Base-by-base conservation (phyloP, 2,329 filamentous ascomycete species). In the Alternaria conjuncta region DNA sequence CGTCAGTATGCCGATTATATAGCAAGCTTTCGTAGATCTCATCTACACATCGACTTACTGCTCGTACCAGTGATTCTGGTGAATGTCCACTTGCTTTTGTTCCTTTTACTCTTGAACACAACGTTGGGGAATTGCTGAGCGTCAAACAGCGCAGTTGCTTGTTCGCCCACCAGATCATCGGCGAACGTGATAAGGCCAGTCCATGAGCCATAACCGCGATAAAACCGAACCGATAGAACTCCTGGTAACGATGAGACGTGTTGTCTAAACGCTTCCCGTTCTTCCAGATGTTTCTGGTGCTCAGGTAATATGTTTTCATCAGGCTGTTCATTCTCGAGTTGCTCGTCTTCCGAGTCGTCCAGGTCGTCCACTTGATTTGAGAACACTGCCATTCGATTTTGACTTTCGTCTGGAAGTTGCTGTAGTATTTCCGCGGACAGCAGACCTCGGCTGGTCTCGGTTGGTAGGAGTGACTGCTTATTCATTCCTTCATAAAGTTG, bases 361-460 rank as follows among this genome's bases (percentile, higher is more conserved):
- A 47, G 11, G 26, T 61, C 20, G 6, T 45, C 28, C 3, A 45
- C 11, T 5, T 63, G 62, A 7, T 60, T 41, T 15, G 62, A 44
- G 3, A 75, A 56, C 3, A 75, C 47, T 1, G 74, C 64, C 5
- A 78, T 20, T 57, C 72, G 61, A n/a, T 66, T 66, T 7, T 67
- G 51, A 23, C 64, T 75, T 3, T 65, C 59, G 55, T 78, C 73
- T 6, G 75, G 73, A n/a, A 77, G 20, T 43, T 66, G 62, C 15
- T 66, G 67, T n/a, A 79, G 58, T 10, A 65, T 67, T 49, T 75
- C 70, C 15, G 61, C 64, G 23, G 74, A 77, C 6, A 79, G 61
- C 6, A 63, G 11, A 25, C 20, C 23, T 36, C 25, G 55, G 26
- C 21, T 23, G 13, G 20, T 10, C 18, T 20, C 55, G 10, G 7